Evolutionary conservation across 192 early-diverging fungal genomes (phyloP).

Genomic region (Diversispora eburnea): DNA sequence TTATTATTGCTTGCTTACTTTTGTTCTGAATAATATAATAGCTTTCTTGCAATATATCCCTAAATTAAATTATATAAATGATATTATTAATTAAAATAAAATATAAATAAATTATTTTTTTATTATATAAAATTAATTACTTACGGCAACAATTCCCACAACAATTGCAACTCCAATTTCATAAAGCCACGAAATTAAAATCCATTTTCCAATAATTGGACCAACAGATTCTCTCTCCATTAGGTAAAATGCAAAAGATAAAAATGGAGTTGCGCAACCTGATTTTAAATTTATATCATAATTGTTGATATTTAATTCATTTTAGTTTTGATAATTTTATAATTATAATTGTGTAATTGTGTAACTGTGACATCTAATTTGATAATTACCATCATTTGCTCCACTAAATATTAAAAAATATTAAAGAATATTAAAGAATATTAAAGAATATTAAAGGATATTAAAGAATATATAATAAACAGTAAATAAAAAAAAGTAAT

Average conservation of each 20-base stretch:
- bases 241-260: conserved; percentile 73
- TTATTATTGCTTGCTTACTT: conserved; percentile 30
- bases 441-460: conserved; percentile 28
- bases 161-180: conserved; percentile 68
- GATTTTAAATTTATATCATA: too few relatives aligned
- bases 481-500: background rate
- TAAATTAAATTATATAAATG: too few relatives aligned
- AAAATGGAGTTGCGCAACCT: conserved; percentile 66
- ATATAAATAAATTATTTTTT: too few relatives aligned
- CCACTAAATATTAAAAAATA: conserved; percentile 50
- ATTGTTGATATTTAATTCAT: too few relatives aligned
- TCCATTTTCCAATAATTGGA: conserved; percentile 73
- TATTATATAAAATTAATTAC: too few relatives aligned
- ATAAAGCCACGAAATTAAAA: conserved; percentile 72
- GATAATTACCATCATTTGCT: conserved; percentile 73
- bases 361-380: too few relatives aligned
- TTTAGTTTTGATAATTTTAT: too few relatives aligned
- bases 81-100: too few relatives aligned
- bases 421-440: conserved; percentile 26
- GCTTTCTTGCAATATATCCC: conserved; percentile 59
- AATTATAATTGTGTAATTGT: too few relatives aligned
- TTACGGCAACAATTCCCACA: conserved; percentile 65
- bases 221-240: conserved; percentile 52
- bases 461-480: conserved; percentile 23
- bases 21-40: conserved; percentile 63